Evolutionary conservation across 352 stramenopile species (phyloP).

Genomic region (Pythium scleroteichum): DNA sequence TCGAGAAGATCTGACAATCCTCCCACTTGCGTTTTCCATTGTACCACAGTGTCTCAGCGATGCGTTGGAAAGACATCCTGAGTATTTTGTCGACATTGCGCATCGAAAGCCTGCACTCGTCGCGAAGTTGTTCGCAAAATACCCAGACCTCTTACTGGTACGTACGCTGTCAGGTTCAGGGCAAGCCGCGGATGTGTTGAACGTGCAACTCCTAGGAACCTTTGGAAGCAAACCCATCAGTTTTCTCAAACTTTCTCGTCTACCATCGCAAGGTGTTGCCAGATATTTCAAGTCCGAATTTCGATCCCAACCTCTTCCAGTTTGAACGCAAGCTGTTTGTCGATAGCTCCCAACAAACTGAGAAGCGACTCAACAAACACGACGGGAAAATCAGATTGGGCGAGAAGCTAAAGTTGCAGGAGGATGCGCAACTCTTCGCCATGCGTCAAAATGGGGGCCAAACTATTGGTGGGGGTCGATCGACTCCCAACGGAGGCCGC

Average conservation of each 20-base stretch:
- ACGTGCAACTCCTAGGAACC: constrained; percentile 41
- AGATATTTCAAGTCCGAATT: constrained; percentile 54
- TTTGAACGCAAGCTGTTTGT: constrained; percentile 46
- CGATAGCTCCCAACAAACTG: constrained; percentile 42
- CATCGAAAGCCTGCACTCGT: constrained; percentile 63
- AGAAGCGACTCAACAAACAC: constrained; percentile 39
- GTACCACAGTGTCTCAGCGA: constrained; percentile 62
- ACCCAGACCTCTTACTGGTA: constrained; percentile 71
- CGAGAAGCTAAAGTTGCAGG: constrained; percentile 44
- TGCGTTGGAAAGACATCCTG: constrained; percentile 59
- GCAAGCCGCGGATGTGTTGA: no score
- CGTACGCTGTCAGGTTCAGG: no score
- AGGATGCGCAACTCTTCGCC: constrained; percentile 31
- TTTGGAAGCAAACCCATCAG: constrained; percentile 63
- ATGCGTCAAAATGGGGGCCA: constrained; percentile 23
- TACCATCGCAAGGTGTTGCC: constrained; percentile 60
- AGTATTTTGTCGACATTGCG: constrained; percentile 69
- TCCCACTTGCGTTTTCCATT: constrained; percentile 48
- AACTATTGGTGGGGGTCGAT: constrained; percentile 11
- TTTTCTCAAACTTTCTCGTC: constrained; percentile 69
- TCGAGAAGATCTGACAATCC: constrained; percentile 45
- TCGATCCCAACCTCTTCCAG: constrained; percentile 56
- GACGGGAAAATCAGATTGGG: constrained; percentile 34
- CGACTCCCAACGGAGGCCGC: constrained; percentile 13
- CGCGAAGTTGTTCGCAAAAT: constrained; percentile 57